A percentile compares a stretch with the other conserved stretches of the same genome.
These are phyloP conservation scores for Clonostachys sp. DNA, from an alignment of 2,329 filamentous ascomycete genomes.

Conservation along the genomic window DNA sequence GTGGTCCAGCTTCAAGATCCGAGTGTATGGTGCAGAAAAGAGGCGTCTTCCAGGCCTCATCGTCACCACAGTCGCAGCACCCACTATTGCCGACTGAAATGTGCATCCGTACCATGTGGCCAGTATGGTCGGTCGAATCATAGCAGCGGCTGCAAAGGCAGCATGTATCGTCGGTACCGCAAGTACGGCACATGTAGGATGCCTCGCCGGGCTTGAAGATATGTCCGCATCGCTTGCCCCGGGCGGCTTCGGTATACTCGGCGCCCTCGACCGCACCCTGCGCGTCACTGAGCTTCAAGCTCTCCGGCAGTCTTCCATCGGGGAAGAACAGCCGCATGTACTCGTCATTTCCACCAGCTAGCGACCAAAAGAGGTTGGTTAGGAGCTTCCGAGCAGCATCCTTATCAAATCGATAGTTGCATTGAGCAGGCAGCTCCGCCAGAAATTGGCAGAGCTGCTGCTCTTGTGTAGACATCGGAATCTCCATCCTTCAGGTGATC, in stretches of 20 bases:
- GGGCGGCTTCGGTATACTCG: conserved; percentile 87
- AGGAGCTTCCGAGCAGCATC: conserved; percentile 69
- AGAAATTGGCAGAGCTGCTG: conserved; percentile 80
- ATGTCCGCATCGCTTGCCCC: conserved; percentile 92
- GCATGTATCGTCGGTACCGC: conserved; percentile 90
- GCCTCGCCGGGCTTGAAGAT: conserved; percentile 95
- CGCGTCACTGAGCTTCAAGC: conserved; percentile 76
- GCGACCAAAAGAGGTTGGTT: conserved; percentile 77
- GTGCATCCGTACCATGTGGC: conserved; percentile 84
- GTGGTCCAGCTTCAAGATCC: conserved; percentile 38
- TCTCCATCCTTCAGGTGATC: conserved; percentile 36
- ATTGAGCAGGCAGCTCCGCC: conserved; percentile 68
- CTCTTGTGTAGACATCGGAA: conserved; percentile 62
- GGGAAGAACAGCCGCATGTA: conserved; percentile 81
- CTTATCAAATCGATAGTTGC: conserved; percentile 71
- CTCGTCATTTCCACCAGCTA: conserved; percentile 70
- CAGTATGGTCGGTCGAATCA: conserved; percentile 89
- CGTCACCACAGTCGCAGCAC: conserved; percentile 95
- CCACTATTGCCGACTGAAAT: conserved; percentile 89
- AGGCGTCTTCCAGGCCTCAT: conserved; percentile 86
- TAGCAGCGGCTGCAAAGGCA: conserved; percentile 93
- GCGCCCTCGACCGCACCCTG: conserved; percentile 92
- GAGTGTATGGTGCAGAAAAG: conserved; percentile 94
- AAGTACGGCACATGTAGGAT: conserved; percentile 91
- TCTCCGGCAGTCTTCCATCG: conserved; percentile 58